Percentiles rank a stretch among this genome's conserved stretches.
phyloP scores from a whole-genome alignment of 2,329 filamentous ascomycete genomes.

The Sclerotiophoma versabilis region DNA sequence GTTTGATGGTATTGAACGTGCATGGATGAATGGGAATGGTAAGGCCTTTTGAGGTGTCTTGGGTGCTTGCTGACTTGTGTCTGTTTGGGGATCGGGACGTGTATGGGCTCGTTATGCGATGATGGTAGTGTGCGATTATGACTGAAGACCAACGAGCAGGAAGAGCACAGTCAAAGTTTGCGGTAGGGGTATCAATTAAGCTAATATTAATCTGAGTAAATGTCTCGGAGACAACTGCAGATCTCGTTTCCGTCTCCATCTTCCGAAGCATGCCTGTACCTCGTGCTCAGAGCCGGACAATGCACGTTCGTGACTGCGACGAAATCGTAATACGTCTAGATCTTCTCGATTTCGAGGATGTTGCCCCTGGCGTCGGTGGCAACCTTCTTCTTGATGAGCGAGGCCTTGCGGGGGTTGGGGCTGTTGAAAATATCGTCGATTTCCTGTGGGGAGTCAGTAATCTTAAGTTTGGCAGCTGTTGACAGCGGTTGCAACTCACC shows the following conservation, averaged over 20 bases:
- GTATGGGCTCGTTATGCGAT: too few species aligned
- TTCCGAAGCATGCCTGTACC: neutral
- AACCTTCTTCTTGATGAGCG: constrained; percentile 35
- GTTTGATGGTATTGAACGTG: too few species aligned
- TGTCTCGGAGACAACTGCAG: neutral
- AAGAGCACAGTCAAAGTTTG: neutral
- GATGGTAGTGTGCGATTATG: neutral
- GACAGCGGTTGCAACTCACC: neutral
- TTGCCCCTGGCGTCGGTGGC: constrained; percentile 26
- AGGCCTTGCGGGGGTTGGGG: constrained; percentile 31
- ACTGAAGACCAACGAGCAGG: too few species aligned
- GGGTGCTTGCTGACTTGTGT: too few species aligned
- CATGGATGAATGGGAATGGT: too few species aligned
- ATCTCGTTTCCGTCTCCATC: neutral
- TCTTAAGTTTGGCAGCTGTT: neutral
- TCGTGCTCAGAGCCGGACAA: neutral
- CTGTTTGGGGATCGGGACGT: too few species aligned
- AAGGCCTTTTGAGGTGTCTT: too few species aligned
- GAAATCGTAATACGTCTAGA: constrained; percentile 8
- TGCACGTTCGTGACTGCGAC: neutral
- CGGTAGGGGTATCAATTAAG: neutral
- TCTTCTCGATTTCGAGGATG: constrained; percentile 35
- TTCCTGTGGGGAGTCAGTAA: constrained; percentile 11
- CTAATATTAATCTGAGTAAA: neutral
- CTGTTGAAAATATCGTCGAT: constrained; percentile 35